Base-by-base conservation (phyloP, 2,329 filamentous ascomycete genomes). In the Septoria linicola region DNA sequence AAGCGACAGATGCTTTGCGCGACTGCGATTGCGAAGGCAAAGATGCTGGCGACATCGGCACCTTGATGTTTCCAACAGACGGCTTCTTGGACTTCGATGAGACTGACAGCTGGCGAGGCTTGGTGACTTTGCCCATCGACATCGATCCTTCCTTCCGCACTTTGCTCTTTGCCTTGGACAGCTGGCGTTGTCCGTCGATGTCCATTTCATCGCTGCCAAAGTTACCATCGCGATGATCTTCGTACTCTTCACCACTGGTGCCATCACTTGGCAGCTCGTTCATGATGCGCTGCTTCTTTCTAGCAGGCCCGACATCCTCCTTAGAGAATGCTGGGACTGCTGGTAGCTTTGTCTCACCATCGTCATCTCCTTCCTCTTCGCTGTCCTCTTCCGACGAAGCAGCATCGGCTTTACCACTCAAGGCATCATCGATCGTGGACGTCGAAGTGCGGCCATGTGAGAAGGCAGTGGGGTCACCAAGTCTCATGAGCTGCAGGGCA, bases 401-500 rank as follows among this genome's bases (percentile, higher is more conserved):
- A 41, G 81, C 83, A 67, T 96, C 92, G 34, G 91, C 91, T 63
- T 84, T 85, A 41, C 91, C 91, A 68, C 92, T 96, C 58, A 96
- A 88, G 1, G 89, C 91, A 70, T 97, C 92, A 65, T 97, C 92
- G 50, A 93, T 76, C 4, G 92, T 96, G 1, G 92, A 96, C 5
- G 90, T 89, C 7, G 92, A 96, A 2, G 89, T 95, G 60, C 92
- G 87, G 48, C 90, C 91, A 64, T 96, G 89, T 1, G 90, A 95
- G 65, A 95, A 87, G 68, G 95, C 95, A 50, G 90, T 93, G 62
- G 91, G 89, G 68, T 96, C 91, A 39, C 93, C 91, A 48, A 99
- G 81, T 62, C 92, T 87, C 85, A 99, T 97, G 65, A 99, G 78
- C 73, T 97, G 93, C 67, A 96, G 85, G 51, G 93, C 93, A 56